Evolutionary conservation across 805 yeast genomes (phyloP).

Genomic region (Nakazawaea anatomiae): DNA sequence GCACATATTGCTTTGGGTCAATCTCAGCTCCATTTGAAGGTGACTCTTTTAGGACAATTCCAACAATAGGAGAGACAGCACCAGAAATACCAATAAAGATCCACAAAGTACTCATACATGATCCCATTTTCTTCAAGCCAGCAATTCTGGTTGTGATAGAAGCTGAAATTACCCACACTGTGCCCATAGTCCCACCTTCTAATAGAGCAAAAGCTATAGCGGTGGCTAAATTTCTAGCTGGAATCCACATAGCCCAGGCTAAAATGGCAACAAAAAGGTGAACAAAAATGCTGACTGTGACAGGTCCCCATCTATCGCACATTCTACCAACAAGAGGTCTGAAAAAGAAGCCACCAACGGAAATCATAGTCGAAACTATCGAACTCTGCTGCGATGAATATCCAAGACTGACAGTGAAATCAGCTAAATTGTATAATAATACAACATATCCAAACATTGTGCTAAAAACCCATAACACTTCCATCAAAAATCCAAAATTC

Average conservation of each 20-base stretch:
- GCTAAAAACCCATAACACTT: constrained; percentile 34
- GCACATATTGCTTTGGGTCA: constrained; percentile 40
- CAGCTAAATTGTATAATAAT: constrained; percentile 51
- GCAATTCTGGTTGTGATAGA: constrained; percentile 46
- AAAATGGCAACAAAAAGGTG: constrained; percentile 35
- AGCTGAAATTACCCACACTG: constrained; percentile 50
- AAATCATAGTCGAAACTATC: constrained; percentile 52
- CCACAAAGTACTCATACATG: constrained; percentile 46
- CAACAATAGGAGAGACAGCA: constrained; percentile 56
- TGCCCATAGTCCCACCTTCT: constrained; percentile 55
- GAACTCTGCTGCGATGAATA: constrained; percentile 50
- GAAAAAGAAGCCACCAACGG: constrained; percentile 49
- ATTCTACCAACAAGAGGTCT: constrained; percentile 50
- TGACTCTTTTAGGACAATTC: constrained; percentile 39
- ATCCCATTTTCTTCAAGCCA: constrained; percentile 47
- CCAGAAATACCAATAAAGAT: constrained; percentile 42
- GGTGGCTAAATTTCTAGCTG: constrained; percentile 52
- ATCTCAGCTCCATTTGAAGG: constrained; percentile 20
- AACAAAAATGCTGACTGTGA: constrained; percentile 35
- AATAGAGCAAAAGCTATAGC: constrained; percentile 46
- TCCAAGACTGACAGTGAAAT: constrained; percentile 56
- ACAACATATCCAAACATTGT: constrained; percentile 59
- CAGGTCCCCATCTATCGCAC: constrained; percentile 46
- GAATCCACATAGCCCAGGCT: constrained; percentile 49
- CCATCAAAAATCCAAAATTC: constrained; percentile 36